Evolutionary conservation across 2,329 filamentous ascomycete genomes (phyloP), one percentile per base, ranked within the genome.

Genomic region (Stagonosporopsis chrysanthemi): DNA sequence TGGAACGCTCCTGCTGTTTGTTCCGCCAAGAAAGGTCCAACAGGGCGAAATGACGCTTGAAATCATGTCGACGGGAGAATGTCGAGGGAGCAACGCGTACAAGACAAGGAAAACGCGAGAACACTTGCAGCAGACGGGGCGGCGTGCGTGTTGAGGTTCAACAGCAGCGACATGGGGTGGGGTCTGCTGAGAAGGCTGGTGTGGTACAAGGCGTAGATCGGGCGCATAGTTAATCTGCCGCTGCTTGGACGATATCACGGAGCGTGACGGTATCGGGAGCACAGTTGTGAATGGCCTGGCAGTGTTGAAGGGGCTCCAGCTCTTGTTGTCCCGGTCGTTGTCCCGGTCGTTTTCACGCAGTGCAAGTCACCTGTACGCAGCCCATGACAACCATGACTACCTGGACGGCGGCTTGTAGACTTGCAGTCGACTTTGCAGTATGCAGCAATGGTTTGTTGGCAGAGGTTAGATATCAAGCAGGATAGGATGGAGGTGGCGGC

Each of bases 171-270:
- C 55, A 58, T 53, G 55, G 33, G 55, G 55, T 38, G 23, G n/a
- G 55, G 55, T 58, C 55, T 45, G 55, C 44, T 58, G 55, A 58
- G 55, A 58, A 40, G 55, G 55, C 50, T 53, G 55, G 50, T 46
- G 55, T 58, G 26, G 55, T 33, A 58, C 55, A 50, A 38, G 39
- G 8, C n/a, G 42, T 39, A 40, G 39, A 55, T 49, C 39, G 52
- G 17, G 23, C 39, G 15, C 24, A 26, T 26, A 35, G 26, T 24
- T n/a, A 38, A 28, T 47, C 15, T 23, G 17, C 24, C 9, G 6
- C 23, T 29, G 19, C 31, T 38, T 42, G 38, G 26, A 36, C 28
- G 9, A 17, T 26, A 49, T 26, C 2, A 8, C 12, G 33, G 12
- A 40, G 15, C 24, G 15, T 22, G 26, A 22, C 5, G 3, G 23